Percentiles rank a stretch among this genome's conserved stretches.
Evolutionary conservation across 805 yeast species (phyloP).

Genomic region (Wickerhamiella sergipiensis): DNA sequence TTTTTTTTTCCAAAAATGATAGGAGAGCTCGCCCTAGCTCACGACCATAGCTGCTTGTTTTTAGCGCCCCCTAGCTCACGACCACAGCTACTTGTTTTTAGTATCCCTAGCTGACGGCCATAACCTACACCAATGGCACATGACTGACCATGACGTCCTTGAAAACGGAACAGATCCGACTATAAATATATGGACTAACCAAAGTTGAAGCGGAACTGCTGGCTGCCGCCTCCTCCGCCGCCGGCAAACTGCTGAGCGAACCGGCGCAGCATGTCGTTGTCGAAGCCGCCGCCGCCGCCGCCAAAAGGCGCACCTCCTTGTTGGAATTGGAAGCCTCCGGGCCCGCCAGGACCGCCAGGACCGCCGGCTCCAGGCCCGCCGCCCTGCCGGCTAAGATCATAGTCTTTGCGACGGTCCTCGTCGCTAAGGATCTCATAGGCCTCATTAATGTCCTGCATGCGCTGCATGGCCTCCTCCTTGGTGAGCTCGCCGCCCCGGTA

Average conservation of each 20-base stretch:
- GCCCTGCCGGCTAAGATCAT: conserved; percentile 32
- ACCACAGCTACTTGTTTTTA: too few relatives aligned
- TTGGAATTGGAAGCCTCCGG: too few relatives aligned
- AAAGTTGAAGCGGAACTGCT: background rate
- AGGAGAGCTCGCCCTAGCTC: too few relatives aligned
- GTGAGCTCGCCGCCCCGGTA: conserved; percentile 49
- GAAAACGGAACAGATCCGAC: too few relatives aligned
- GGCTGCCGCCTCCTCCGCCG: background rate
- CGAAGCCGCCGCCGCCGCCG: conserved; percentile 1
- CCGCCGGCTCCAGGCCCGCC: conserved; percentile 3
- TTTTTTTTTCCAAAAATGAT: too few relatives aligned
- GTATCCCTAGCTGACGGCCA: too few relatives aligned
- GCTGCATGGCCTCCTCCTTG: conserved; percentile 56
- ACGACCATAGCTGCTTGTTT: too few relatives aligned
- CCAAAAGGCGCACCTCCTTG: too few relatives aligned
- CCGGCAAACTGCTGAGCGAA: background rate
- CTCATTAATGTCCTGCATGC: conserved; percentile 84
- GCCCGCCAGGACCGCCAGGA: too few relatives aligned
- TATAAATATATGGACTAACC: background rate
- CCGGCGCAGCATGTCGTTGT: background rate
- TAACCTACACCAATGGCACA: too few relatives aligned
- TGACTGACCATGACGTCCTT: too few relatives aligned
- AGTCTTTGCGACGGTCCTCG: conserved; percentile 46
- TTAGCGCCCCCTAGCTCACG: too few relatives aligned
- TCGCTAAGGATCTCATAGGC: conserved; percentile 80